Evolutionary conservation across 768 basidiomycete species (phyloP), one percentile per base, ranked within the genome.

Genomic region (Pulveroboletus sp.): DNA sequence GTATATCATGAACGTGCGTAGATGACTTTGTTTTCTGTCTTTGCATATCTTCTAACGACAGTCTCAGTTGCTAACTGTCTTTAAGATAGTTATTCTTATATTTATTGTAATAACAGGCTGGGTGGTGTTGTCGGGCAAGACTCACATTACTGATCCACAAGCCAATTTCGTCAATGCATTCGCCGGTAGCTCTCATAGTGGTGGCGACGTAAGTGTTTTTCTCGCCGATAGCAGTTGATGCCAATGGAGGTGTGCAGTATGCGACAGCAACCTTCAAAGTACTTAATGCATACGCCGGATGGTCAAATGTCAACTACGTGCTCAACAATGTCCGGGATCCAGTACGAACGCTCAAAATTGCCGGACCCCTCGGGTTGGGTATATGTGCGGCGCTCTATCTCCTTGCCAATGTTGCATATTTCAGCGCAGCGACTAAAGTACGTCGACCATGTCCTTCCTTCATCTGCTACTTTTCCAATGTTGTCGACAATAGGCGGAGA

Each of bases 221-320:
- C 3, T 21, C n/a, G 2, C 7, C 21, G 2, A 18, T 7, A 14
- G 17, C 37, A 5, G 30, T 0, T 15, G 21, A 10, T 39, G 11
- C 21, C 7, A 28, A 47, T 18, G 31, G 31, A n/a, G 4, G 18
- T 3, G 40, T 8, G 6, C 47, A 81, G 80, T 83, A 82, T 47
- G 81, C 80, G 0, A 80, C 80, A 1, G 81, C 80, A 2, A 81
- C 73, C 2, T 82, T 80, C 74, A 82, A 82, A 54, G 79, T 83
- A n/a, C 67, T 83, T 15, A 70, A 73, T 51, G 63, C 74, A 1
- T 78, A 74, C 46, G 31, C 63, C 3, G 81, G 81, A 5, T 82
- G 81, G 80, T 77, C 76, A 3, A 79, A 77, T 41, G 75, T 77
- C 41, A 81, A 81, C 59, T 80, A 80, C 45, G 81, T 52, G 6